These are phyloP conservation scores for Wallacemonas rigidus DNA, from an alignment of 208 protist genomes.

Conservation along the genomic window DNA sequence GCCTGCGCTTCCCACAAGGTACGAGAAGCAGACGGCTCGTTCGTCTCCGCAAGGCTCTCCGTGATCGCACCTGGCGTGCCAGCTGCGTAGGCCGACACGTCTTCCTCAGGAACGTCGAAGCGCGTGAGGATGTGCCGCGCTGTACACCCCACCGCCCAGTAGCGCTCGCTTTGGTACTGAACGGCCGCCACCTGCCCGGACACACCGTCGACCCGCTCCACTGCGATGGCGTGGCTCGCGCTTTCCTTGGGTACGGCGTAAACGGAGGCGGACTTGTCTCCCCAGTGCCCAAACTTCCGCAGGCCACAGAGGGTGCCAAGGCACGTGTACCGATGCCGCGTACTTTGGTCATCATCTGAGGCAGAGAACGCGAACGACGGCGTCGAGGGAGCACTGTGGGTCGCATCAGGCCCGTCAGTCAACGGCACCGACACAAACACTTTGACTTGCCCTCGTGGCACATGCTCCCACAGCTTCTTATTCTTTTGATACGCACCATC, in stretches of 20 bases:
- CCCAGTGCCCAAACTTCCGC: conserved; percentile 74
- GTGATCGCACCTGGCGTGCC: neutral
- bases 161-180: conserved; percentile 37
- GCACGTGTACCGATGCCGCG: conserved; percentile 10
- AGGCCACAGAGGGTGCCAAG: conserved; percentile 53
- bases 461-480: conserved; percentile 79
- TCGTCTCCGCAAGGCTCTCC: neutral
- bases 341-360: neutral
- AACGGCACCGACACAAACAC: conserved; percentile 45
- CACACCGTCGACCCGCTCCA: conserved; percentile 79
- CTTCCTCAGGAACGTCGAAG: conserved; percentile 64
- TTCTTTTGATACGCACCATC: conserved; percentile 74
- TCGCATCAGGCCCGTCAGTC: neutral
- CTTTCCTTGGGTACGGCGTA: conserved; percentile 36
- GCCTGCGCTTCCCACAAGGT: conserved; percentile 35
- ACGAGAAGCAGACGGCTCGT: conserved; percentile 15
- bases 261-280: conserved; percentile 37
- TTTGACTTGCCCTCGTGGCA: conserved; percentile 67
- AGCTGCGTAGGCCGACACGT: conserved; percentile 45
- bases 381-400: neutral
- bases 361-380: neutral
- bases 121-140: conserved; percentile 65
- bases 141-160: conserved; percentile 72
- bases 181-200: conserved; percentile 65
- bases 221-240: conserved; percentile 32